Evolutionary conservation across 352 stramenopile species (phyloP), one percentile per base, ranked within the genome.

Genomic region (Phytophthora sp.): DNA sequence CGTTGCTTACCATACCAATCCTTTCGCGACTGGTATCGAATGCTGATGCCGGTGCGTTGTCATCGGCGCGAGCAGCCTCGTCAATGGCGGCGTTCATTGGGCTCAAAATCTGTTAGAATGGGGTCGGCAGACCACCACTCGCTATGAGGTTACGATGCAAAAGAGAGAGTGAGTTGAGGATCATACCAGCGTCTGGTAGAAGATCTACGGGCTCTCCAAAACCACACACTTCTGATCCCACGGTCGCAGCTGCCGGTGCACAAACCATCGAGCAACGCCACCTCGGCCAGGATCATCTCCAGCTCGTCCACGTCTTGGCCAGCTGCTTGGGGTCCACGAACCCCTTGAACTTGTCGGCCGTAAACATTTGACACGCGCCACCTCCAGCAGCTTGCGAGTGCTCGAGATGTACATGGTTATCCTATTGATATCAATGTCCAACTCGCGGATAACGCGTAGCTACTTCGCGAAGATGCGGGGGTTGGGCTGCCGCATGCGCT

Each of bases 351-450:
- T 75, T 76, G 4, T 73, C 62, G 26, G 45, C 71, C 5, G 67
- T 70, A 58, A n/a, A n/a, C 80, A 93, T 56, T 92, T 90, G 55
- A 69, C 54, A 7, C 80, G 73, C 21, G 83, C 85, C 5, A 89
- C 66, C 3, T 84, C 71, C 20, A 95, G 71, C 44, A 94, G 55
- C 8, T 80, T 77, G 16, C 77, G 71, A 46, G 86, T 77, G 57
- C 86, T 78, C n/a, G 55, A 72, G 23, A 96, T 53, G 47, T 86
- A 79, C 47, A 74, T 80, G 20, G 81, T 79, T 24, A 61, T 65
- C 23, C 62, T 69, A 53, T 86, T 72, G 52, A 93, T 91, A 27
- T 90, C 83, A 8, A 92, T 77, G 51, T 90, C 74, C 18, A 94
- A 50, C 3, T 75, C 67, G 68, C 94, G 88, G 71, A 96, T 91